These are phyloP conservation scores for Penicillium pancosmium DNA, from an alignment of 495 filamentous ascomycete genomes.

Conservation along the genomic window DNA sequence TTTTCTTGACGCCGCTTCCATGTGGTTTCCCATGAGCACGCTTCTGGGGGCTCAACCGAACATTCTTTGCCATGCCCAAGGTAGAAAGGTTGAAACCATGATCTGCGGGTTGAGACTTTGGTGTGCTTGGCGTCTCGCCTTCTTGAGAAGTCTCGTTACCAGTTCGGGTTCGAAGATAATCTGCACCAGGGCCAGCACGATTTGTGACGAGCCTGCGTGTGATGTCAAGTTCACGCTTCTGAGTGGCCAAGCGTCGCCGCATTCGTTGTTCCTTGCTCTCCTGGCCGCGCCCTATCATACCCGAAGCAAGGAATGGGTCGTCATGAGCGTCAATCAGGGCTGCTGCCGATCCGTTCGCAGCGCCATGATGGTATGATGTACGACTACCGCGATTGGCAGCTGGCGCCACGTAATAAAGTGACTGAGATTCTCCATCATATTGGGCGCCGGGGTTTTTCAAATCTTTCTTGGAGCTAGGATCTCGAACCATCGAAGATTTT, in stretches of 20 bases:
- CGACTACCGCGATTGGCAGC: conserved; percentile 31
- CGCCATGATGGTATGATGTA: conserved; percentile 26
- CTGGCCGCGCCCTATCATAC: conserved; percentile 46
- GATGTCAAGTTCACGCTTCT: conserved; percentile 82
- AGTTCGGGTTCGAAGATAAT: conserved; percentile 68
- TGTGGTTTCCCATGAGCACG: conserved; percentile 40
- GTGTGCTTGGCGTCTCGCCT: conserved; percentile 12
- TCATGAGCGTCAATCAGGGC: conserved; percentile 69
- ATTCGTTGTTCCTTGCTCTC: conserved; percentile 66
- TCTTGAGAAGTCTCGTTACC: conserved; percentile 21
- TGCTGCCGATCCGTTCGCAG: conserved; percentile 54
- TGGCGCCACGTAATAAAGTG: conserved; percentile 59
- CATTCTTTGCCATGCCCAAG: conserved; percentile 43
- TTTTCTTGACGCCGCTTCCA: conserved; percentile 66
- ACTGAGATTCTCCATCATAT: conserved; percentile 63
- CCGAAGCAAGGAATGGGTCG: conserved; percentile 56
- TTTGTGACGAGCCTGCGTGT: conserved; percentile 64
- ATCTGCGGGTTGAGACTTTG: conserved; percentile 14
- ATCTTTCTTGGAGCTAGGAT: conserved; percentile 27
- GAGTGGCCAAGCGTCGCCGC: conserved; percentile 66
- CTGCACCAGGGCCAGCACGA: conserved; percentile 69
- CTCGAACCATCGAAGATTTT: not conserved
- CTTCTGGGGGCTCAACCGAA: conserved; percentile 75
- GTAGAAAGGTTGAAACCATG: conserved; percentile 29
- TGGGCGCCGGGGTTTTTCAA: conserved; percentile 48